Evolutionary conservation across 179 eudicot species (phyloP).

Genomic region (Spergularia azorica): DNA sequence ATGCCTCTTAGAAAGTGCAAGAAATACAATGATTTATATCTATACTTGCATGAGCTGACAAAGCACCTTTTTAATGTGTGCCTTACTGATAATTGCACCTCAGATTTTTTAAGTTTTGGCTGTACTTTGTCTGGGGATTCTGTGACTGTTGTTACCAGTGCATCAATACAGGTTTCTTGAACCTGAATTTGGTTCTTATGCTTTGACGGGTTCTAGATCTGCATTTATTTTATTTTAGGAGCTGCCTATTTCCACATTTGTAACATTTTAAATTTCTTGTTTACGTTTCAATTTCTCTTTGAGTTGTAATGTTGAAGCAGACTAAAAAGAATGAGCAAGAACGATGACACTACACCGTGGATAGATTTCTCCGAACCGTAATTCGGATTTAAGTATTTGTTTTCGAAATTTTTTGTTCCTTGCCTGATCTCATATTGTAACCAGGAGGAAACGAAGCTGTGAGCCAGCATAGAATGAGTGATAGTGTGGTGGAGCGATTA

Average conservation of each 20-base stretch:
- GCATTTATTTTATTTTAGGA: neutral
- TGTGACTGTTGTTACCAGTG: neutral
- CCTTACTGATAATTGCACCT: too few relatives aligned
- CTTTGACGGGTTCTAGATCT: neutral
- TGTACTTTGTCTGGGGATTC: neutral
- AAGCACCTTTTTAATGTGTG: neutral
- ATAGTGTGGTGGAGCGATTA: constrained; percentile 25
- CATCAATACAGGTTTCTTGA: too few relatives aligned
- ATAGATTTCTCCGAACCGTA: too few relatives aligned
- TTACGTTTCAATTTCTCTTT: too few relatives aligned
- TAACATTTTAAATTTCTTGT: too few relatives aligned
- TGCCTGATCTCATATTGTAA: neutral
- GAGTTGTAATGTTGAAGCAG: neutral
- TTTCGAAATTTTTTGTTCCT: too few relatives aligned
- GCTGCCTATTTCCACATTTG: too few relatives aligned
- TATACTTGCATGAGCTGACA: neutral
- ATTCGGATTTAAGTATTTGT: too few relatives aligned
- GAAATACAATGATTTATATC: neutral
- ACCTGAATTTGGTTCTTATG: neutral
- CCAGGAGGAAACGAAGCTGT: constrained; percentile 59
- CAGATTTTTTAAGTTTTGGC: neutral
- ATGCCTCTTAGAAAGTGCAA: neutral
- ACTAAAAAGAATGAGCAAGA: too few relatives aligned
- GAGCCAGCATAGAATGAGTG: constrained; percentile 42
- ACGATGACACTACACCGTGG: too few relatives aligned